These are phyloP conservation scores for Phaeophleospora eucalypticola DNA, from an alignment of 2,329 filamentous ascomycete genomes.

Conservation along the genomic window DNA sequence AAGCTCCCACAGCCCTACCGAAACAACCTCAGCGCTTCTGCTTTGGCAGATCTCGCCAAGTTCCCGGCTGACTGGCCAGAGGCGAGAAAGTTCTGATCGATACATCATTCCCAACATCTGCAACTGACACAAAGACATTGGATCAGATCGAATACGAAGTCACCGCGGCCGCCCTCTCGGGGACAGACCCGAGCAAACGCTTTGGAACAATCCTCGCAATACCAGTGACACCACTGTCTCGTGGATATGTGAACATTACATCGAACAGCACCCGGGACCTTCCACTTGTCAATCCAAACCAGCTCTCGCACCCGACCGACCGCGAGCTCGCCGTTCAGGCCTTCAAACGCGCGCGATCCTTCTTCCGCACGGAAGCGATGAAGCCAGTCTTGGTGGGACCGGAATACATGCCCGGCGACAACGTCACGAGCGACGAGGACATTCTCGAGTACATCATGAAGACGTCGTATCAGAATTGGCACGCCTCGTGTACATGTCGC, in stretches of 20 bases:
- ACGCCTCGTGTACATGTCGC: slow-evolving; percentile 16
- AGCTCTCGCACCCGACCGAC: slow-evolving; percentile 33
- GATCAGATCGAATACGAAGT: slow-evolving; percentile 18
- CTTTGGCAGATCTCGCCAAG: slow-evolving; percentile 10
- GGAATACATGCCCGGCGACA: slow-evolving; percentile 14
- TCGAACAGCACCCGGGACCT: slow-evolving; percentile 6
- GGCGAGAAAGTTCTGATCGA: no score
- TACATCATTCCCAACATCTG: no score
- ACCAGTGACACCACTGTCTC: slow-evolving; percentile 7
- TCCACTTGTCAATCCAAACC: slow-evolving; percentile 34
- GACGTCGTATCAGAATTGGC: slow-evolving; percentile 11
- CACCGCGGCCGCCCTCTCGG: slow-evolving; percentile 9
- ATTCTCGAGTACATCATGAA: slow-evolving; percentile 17
- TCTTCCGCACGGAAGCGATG: slow-evolving; percentile 10
- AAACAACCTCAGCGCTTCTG: slow-evolving; percentile 9
- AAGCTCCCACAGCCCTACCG: slow-evolving; percentile 14
- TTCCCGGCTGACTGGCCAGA: slow-evolving; percentile 18
- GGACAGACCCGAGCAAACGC: slow-evolving; percentile 25
- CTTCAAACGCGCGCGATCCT: slow-evolving; percentile 11
- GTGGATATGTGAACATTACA: slow-evolving; percentile 10
- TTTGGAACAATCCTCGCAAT: slow-evolving; percentile 30
- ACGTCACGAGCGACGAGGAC: slow-evolving; percentile 16
- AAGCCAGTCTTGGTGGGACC: slow-evolving; percentile 4
- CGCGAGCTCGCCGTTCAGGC: slow-evolving; percentile 27
- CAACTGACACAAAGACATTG: no score